phyloP scores from a whole-genome alignment of 164 flowering plant genomes.

The Liquidambar formosana region DNA sequence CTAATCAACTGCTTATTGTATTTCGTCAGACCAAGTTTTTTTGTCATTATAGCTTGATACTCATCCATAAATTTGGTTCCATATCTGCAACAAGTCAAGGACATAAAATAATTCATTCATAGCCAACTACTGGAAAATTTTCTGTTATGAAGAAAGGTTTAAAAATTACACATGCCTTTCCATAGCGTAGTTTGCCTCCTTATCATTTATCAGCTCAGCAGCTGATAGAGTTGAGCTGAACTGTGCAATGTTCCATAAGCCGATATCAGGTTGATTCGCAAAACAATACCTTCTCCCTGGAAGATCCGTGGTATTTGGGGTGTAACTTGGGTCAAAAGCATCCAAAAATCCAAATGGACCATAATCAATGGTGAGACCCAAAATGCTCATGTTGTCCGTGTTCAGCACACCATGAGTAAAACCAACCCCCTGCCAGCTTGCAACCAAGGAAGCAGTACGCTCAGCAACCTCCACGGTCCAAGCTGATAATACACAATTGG shows the following conservation, averaged over 20 bases:
- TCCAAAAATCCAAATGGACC: slow-evolving; percentile 98
- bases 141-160: background rate
- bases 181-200: slow-evolving; percentile 95
- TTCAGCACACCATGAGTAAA: slow-evolving; percentile 97
- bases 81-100: slow-evolving; percentile 56
- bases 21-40: slow-evolving; percentile 78
- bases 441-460: slow-evolving; percentile 90
- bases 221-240: slow-evolving; percentile 70
- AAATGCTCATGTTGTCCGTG: slow-evolving; percentile 95
- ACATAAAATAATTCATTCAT: background rate
- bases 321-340: slow-evolving; percentile 97
- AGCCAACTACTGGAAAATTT: background rate
- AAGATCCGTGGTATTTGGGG: slow-evolving; percentile 98
- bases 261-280: slow-evolving; percentile 98
- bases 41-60: slow-evolving; percentile 93
- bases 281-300: slow-evolving; percentile 99
- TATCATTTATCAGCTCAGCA: slow-evolving; percentile 72
- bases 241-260: slow-evolving; percentile 95
- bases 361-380: slow-evolving; percentile 97
- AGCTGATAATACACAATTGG: slow-evolving; percentile 46
- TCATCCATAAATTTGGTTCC: slow-evolving; percentile 98
- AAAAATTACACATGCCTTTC: slow-evolving; percentile 67
- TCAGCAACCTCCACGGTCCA: slow-evolving; percentile 97
- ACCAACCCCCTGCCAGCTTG: slow-evolving; percentile 99
- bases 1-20: slow-evolving; percentile 90